Conservation (phyloP, 2,329 filamentous ascomycete species). For the Aspergillus sclerotialis region DNA sequence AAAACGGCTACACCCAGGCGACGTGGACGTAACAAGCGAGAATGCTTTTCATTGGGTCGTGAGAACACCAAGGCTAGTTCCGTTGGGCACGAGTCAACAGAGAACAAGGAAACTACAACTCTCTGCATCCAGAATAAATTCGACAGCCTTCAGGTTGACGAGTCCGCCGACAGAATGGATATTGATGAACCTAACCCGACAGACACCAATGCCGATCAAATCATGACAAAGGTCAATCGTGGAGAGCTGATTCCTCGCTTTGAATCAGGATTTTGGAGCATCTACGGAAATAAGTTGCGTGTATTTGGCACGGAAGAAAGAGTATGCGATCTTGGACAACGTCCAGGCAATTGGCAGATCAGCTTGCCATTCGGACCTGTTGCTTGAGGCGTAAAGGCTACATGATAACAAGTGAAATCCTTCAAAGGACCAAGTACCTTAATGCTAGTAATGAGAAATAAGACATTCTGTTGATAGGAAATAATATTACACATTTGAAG, state of each 20-base stretch:
- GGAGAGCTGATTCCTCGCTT: conserved; percentile 47
- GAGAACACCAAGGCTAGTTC: neutral
- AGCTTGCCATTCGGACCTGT: neutral
- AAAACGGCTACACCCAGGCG: neutral
- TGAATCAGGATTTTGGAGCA: conserved; percentile 48
- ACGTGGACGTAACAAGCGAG: neutral
- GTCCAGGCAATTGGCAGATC: no score
- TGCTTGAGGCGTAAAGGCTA: neutral
- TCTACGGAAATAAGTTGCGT: conserved; percentile 53
- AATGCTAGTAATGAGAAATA: neutral
- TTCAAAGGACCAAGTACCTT: conserved; percentile 1
- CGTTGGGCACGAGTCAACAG: conserved; percentile 14
- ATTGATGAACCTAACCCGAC: conserved; percentile 2
- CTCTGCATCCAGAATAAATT: no score
- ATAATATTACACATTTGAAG: no score
- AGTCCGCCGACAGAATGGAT: conserved; percentile 1
- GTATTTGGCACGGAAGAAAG: conserved; percentile 55
- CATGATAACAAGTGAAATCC: neutral
- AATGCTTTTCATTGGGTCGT: neutral
- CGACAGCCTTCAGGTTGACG: conserved; percentile 17
- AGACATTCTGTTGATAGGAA: no score
- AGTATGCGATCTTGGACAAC: conserved; percentile 28
- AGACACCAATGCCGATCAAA: conserved; percentile 2
- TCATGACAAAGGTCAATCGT: conserved; percentile 18
- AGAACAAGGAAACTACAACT: no score